Percentiles rank a stretch among this genome's conserved stretches.
phyloP scores from a whole-genome alignment of 129 eudicot species.

The Rutidosis leptorrhynchoides region DNA sequence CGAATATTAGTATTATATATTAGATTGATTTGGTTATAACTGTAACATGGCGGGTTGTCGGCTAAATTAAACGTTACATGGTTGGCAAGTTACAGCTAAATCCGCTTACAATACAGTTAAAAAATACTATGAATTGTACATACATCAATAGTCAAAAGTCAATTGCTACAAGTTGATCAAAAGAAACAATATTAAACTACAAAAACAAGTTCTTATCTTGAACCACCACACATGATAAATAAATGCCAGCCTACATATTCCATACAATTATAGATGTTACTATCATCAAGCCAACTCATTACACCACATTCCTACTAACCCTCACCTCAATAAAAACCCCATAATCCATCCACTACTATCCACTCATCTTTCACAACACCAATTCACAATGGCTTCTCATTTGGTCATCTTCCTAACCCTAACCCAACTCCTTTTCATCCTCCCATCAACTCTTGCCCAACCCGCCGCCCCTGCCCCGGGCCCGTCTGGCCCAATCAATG shows the following conservation, averaged over 20 bases:
- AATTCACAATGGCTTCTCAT: conserved; percentile 26
- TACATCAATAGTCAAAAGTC: neutral
- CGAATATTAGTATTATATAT: too few relatives aligned
- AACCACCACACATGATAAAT: neutral
- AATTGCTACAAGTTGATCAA: neutral
- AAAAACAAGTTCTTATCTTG: neutral
- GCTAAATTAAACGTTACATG: neutral
- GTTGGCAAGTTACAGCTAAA: neutral
- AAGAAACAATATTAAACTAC: neutral
- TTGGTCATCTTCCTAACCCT: conserved; percentile 29
- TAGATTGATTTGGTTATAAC: neutral
- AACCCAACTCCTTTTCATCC: conserved; percentile 29
- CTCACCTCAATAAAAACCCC: too few relatives aligned
- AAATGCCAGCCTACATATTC: neutral
- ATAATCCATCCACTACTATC: neutral
- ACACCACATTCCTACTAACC: neutral
- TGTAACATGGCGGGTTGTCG: neutral
- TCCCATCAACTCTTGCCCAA: conserved; percentile 34
- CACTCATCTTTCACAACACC: conserved; percentile 3
- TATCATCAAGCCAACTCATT: neutral
- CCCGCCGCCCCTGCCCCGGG: conserved; percentile 57
- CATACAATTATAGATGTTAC: neutral
- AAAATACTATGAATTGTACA: neutral
- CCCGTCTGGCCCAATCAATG: conserved; percentile 57
- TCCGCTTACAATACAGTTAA: neutral